Evolutionary conservation across 345 rosid genomes (phyloP).

Genomic region (Capsella bursapastoris): DNA sequence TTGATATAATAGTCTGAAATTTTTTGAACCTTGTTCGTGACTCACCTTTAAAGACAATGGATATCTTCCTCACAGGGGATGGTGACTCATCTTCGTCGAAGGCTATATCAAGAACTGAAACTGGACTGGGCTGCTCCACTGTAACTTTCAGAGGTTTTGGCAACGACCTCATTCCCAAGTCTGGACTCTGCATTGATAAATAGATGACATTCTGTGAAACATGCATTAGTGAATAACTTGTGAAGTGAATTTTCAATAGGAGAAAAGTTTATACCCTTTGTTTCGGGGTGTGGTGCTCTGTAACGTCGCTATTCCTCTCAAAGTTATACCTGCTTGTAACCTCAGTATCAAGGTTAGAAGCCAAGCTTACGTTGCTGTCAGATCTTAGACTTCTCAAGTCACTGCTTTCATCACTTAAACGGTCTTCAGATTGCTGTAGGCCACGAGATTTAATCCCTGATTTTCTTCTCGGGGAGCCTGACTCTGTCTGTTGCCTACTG

Average conservation of each 20-base stretch:
- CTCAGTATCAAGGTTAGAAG: slow-evolving; percentile 65
- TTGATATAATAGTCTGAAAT: neutral
- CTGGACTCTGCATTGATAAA: slow-evolving; percentile 58
- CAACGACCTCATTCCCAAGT: slow-evolving; percentile 42
- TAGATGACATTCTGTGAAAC: slow-evolving; percentile 40
- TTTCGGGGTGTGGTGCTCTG: slow-evolving; percentile 47
- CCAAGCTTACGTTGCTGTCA: slow-evolving; percentile 58
- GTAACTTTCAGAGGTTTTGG: slow-evolving; percentile 53
- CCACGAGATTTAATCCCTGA: slow-evolving; percentile 45
- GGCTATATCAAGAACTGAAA: slow-evolving; percentile 89
- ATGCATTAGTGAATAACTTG: slow-evolving; percentile 22
- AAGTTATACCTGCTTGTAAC: slow-evolving; percentile 63
- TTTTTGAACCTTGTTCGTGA: slow-evolving; percentile 6
- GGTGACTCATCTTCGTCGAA: slow-evolving; percentile 77
- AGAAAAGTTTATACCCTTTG: slow-evolving; percentile 48
- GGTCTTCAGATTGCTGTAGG: slow-evolving; percentile 51
- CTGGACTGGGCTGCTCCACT: slow-evolving; percentile 89
- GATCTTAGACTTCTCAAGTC: slow-evolving; percentile 61
- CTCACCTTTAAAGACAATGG: slow-evolving; percentile 70
- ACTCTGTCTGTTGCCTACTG: slow-evolving; percentile 53
- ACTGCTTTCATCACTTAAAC: slow-evolving; percentile 54
- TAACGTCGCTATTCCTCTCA: slow-evolving; percentile 42
- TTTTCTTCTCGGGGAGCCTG: slow-evolving; percentile 52
- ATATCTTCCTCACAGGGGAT: slow-evolving; percentile 78
- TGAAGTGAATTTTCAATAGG: slow-evolving; percentile 31